Conservation (phyloP, 371 early-diverging fungal species). For the Apophysomyces variabilis region DNA sequence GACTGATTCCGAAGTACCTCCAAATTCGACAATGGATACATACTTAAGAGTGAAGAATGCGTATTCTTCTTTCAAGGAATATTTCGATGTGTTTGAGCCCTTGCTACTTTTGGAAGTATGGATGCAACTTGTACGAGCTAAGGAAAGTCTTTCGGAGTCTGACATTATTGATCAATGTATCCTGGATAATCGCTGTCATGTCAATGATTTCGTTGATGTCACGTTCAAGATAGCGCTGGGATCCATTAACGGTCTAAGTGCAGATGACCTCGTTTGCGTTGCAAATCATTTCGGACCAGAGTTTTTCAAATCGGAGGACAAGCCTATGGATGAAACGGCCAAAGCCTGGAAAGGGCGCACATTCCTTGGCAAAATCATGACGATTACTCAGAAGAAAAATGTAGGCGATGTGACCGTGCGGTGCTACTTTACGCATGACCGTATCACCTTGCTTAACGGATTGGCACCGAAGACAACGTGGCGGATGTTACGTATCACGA, state of each 20-base stretch:
- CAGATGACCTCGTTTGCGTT: slow-evolving; percentile 56
- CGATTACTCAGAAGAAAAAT: slow-evolving; percentile 47
- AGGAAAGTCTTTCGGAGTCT: slow-evolving; percentile 64
- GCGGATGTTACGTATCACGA: slow-evolving; percentile 37
- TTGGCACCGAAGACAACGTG: slow-evolving; percentile 48
- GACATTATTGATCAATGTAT: slow-evolving; percentile 51
- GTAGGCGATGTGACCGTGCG: slow-evolving; percentile 52
- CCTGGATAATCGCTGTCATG: slow-evolving; percentile 60
- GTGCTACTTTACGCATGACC: slow-evolving; percentile 48
- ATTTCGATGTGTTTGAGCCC: slow-evolving; percentile 77
- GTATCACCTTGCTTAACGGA: slow-evolving; percentile 48
- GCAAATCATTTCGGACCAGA: slow-evolving; percentile 52
- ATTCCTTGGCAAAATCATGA: slow-evolving; percentile 67
- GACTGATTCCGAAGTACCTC: slow-evolving; percentile 50
- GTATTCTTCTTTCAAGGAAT: slow-evolving; percentile 67
- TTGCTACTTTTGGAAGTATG: slow-evolving; percentile 85
- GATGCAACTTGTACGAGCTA: slow-evolving; percentile 77
- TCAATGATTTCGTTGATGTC: slow-evolving; percentile 80
- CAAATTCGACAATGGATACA: slow-evolving; percentile 23
- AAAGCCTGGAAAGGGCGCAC: slow-evolving; percentile 36
- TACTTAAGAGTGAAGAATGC: slow-evolving; percentile 56
- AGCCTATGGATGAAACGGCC: slow-evolving; percentile 3
- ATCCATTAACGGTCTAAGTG: slow-evolving; percentile 34
- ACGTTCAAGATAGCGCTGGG: slow-evolving; percentile 48
- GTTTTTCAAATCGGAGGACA: slow-evolving; percentile 35